These are phyloP conservation scores for Astrephomene gubernaculifera DNA, from an alignment of 139 green algal species.

Conservation along the genomic window DNA sequence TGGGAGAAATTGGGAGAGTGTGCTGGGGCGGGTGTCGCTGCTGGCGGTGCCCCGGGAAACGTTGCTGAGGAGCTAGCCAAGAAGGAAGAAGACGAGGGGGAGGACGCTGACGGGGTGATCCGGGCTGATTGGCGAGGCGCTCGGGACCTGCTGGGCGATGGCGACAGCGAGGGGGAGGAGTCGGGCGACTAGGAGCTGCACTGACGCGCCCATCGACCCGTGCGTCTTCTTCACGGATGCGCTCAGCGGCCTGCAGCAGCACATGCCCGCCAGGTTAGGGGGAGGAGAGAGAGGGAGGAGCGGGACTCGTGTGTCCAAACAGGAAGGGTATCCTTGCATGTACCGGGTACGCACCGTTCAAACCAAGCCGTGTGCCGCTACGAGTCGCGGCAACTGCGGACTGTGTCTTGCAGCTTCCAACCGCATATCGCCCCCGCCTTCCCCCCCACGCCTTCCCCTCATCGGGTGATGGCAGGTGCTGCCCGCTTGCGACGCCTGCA, in stretches of 20 bases:
- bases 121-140: slow-evolving; percentile 23
- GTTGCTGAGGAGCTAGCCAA: slow-evolving; percentile 54
- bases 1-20: too few relatives aligned
- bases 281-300: not conserved
- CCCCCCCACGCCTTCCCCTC: not conserved
- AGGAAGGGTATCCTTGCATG: too few relatives aligned
- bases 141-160: slow-evolving; percentile 42
- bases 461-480: slow-evolving; percentile 54
- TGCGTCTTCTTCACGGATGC: slow-evolving; percentile 79
- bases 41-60: slow-evolving; percentile 64
- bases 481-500: slow-evolving; percentile 47
- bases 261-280: slow-evolving; percentile 47
- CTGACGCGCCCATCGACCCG: slow-evolving; percentile 50
- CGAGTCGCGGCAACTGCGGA: too few relatives aligned
- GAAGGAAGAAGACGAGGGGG: not conserved
- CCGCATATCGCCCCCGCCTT: too few relatives aligned
- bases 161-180: slow-evolving; percentile 52
- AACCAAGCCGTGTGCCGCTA: too few relatives aligned
- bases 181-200: slow-evolving; percentile 53
- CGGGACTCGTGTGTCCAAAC: too few relatives aligned
- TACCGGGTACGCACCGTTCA: too few relatives aligned
- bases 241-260: slow-evolving; percentile 67
- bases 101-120: slow-evolving; percentile 33
- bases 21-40: slow-evolving; percentile 77
- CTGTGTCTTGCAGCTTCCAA: too few relatives aligned